phyloP scores from a whole-genome alignment of 495 filamentous ascomycete species.

The Neurospora sp. region DNA sequence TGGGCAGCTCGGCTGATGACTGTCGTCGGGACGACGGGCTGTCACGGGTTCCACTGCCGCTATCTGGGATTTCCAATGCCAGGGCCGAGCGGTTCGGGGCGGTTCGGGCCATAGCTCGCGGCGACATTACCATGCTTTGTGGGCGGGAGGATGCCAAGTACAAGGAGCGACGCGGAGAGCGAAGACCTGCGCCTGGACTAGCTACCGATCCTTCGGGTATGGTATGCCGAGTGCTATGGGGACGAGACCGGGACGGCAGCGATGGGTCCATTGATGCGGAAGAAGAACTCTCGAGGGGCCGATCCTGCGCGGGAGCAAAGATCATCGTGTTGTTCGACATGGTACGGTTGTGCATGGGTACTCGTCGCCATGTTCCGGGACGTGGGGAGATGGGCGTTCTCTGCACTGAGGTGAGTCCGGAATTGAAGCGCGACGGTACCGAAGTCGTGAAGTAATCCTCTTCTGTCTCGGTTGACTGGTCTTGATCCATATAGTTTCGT shows the following conservation, averaged over 20 bases:
- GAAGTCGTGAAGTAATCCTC: slow-evolving; percentile 42
- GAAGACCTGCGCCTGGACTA: slow-evolving; percentile 22
- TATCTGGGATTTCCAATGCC: slow-evolving; percentile 17
- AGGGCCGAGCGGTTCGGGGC: slow-evolving; percentile 22
- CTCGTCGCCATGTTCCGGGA: slow-evolving; percentile 20
- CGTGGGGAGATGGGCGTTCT: slow-evolving; percentile 21
- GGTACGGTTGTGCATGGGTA: slow-evolving; percentile 48
- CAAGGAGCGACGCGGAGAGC: slow-evolving; percentile 39
- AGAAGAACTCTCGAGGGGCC: slow-evolving; percentile 32
- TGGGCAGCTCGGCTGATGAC: slow-evolving; percentile 53
- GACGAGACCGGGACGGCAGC: slow-evolving; percentile 16
- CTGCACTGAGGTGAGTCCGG: slow-evolving; percentile 10
- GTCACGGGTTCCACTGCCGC: not conserved
- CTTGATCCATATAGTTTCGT: not conserved
- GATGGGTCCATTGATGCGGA: slow-evolving; percentile 34
- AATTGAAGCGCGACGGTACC: slow-evolving; percentile 18
- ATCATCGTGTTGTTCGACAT: slow-evolving; percentile 70
- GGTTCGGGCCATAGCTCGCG: slow-evolving; percentile 42
- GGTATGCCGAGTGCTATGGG: slow-evolving; percentile 25
- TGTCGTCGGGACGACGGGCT: slow-evolving; percentile 21
- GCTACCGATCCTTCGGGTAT: slow-evolving; percentile 29
- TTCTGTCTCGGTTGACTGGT: slow-evolving; percentile 11
- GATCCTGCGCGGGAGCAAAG: slow-evolving; percentile 45
- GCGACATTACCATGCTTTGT: slow-evolving; percentile 41
- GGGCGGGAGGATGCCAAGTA: slow-evolving; percentile 27